Base-by-base conservation (phyloP, 2,329 filamentous ascomycete species). In the Chalara sp. region DNA sequence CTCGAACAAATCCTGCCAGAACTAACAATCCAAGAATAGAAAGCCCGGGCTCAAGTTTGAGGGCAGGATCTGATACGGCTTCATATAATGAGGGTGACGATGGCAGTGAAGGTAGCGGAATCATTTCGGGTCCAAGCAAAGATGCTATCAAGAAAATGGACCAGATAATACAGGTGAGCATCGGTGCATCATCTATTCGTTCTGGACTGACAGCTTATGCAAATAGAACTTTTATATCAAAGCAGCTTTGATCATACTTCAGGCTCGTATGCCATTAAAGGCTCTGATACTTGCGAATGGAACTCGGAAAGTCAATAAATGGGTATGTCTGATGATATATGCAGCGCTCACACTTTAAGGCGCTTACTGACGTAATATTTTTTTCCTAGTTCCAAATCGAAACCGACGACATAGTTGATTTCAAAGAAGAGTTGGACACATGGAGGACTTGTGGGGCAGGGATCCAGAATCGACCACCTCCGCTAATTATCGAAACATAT, bases 401-500 rank as follows among this genome's bases (percentile, higher is more conserved):
- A 59, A 85, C 96, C 43, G 87, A 95, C 61, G 93, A 99, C 61
- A 92, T 92, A 56, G 89, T 96, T 64, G 83, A 87, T 54, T 90
- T 96, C 64, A 77, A 80, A 62, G 86, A 95, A 58, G 87, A 93
- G 57, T 78, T 97, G 56, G 78, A 79, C 60, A 76, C 81, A 52
- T 99, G 91, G 91, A 92, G 85, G 68, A 79, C 75, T 44, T 87
- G 87, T 64, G 87, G 92, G 66, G 35, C 35, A 37, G 81, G 86
- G 53, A 79, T 86, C 56, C 82, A 88, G 47, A 85, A 86, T 61
- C 82, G 80, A 53, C 93, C 93, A 35, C 86, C 87, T 37, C 85
- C 90, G 3, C 75, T 99, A 65, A 80, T 95, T 58, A 89, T 99
- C 63, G 93, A 99, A 69, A 86, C 90, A 28, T 97, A 88, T 65